phyloP scores from a whole-genome alignment of 2,329 filamentous ascomycete species.

The Fusarium gaditjirri region DNA sequence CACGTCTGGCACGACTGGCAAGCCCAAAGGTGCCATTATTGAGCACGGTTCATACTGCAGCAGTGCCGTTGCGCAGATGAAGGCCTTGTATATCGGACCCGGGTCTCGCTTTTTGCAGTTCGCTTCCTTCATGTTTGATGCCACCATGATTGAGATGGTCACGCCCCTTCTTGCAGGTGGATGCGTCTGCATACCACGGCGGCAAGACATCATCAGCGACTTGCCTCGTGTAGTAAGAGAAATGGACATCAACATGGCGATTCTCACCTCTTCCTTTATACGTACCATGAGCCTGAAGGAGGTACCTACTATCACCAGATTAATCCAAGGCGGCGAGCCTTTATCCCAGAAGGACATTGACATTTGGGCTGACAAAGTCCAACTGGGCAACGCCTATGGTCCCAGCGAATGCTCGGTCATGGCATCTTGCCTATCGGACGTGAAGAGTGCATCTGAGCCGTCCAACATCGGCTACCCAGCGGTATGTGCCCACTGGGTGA shows the following conservation, averaged over 20 bases:
- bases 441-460: not conserved
- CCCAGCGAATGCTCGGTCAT: slow-evolving; percentile 15
- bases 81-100: slow-evolving; percentile 53
- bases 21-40: slow-evolving; percentile 44
- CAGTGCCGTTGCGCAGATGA: slow-evolving; percentile 49
- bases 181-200: slow-evolving; percentile 37
- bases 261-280: not conserved
- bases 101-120: slow-evolving; percentile 61
- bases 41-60: slow-evolving; percentile 65
- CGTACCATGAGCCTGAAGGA: not conserved
- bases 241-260: not conserved
- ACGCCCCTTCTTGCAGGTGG: slow-evolving; percentile 35
- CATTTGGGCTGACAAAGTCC: not conserved
- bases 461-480: not conserved
- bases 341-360: not conserved
- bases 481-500: not conserved
- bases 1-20: slow-evolving; percentile 45
- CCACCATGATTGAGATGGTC: slow-evolving; percentile 50
- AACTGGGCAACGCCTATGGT: not conserved
- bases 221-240: not conserved
- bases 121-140: slow-evolving; percentile 62
- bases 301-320: not conserved
- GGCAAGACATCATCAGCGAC: slow-evolving; percentile 25
- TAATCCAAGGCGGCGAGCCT: not conserved
- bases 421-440: not conserved